Percentiles rank a stretch among this genome's conserved stretches.
These are phyloP conservation scores for Paramecium bursaria DNA, from an alignment of 73 alveolate genomes.

Conservation along the genomic window DNA sequence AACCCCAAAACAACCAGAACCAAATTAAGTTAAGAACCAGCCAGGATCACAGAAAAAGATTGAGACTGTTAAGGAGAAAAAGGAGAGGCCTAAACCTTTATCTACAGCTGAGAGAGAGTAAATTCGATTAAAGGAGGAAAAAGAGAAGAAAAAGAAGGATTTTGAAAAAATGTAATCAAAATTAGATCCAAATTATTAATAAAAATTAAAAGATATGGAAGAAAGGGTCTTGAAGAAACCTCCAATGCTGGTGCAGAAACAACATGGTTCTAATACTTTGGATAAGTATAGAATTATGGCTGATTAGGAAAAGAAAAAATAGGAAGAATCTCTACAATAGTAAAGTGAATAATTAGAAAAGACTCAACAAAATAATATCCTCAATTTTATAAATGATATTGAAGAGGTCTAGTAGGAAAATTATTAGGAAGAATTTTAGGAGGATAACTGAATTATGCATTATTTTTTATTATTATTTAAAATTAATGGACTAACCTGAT, in stretches of 20 bases:
- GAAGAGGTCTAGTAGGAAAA: too few species aligned
- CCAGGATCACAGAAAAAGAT: background rate
- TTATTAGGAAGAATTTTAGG: too few species aligned
- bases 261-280: constrained; percentile 28
- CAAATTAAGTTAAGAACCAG: constrained; percentile 14
- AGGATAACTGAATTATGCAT: too few species aligned
- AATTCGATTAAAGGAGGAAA: background rate
- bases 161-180: constrained; percentile 7
- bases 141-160: constrained; percentile 22
- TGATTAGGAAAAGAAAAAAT: constrained; percentile 10
- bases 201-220: constrained; percentile 51
- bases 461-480: too few species aligned
- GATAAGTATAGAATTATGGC: constrained; percentile 17
- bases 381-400: too few species aligned
- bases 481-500: too few species aligned
- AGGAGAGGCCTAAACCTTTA: background rate
- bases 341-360: too few species aligned
- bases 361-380: too few species aligned
- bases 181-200: background rate
- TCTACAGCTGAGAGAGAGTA: constrained; percentile 8
- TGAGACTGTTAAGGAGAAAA: too few species aligned
- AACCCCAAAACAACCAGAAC: too few species aligned
- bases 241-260: background rate
- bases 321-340: too few species aligned
- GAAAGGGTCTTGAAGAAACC: constrained; percentile 10